phyloP scores from a whole-genome alignment of 768 basidiomycete genomes.

The Tulasnella sp. region DNA sequence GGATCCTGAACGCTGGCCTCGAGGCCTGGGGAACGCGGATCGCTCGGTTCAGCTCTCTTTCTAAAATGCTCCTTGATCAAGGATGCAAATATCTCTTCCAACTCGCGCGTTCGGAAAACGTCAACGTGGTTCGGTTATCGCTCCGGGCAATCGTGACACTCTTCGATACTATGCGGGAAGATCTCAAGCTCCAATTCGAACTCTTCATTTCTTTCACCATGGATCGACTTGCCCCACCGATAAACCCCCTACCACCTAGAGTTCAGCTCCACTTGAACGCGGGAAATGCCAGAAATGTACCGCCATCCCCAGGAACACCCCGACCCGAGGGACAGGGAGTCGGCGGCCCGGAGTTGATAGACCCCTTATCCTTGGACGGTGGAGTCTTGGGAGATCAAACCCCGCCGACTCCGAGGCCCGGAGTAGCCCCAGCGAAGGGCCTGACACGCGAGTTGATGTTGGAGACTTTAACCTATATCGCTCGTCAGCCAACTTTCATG shows the following conservation, averaged over 20 bases:
- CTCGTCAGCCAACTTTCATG: conserved; percentile 81
- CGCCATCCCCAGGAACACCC: conserved; percentile 7
- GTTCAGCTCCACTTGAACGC: conserved; percentile 18
- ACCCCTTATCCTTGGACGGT: not conserved
- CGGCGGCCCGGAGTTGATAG: not conserved
- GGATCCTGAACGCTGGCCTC: conserved; percentile 77
- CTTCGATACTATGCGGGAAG: conserved; percentile 71
- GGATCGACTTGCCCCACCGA: conserved; percentile 67
- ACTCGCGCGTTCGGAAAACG: conserved; percentile 83
- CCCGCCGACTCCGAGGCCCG: conserved; percentile 34
- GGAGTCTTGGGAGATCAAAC: conserved; percentile 10
- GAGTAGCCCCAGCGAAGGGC: conserved; percentile 66
- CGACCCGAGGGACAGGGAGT: not conserved
- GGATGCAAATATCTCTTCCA: conserved; percentile 97
- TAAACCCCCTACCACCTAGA: conserved; percentile 20
- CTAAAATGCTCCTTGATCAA: conserved; percentile 67
- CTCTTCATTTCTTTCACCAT: conserved; percentile 90
- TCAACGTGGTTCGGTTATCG: conserved; percentile 62
- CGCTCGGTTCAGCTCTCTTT: conserved; percentile 64
- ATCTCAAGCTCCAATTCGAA: conserved; percentile 91
- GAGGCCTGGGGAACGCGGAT: conserved; percentile 72
- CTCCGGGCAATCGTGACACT: conserved; percentile 81
- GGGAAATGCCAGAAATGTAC: not conserved
- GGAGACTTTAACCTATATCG: conserved; percentile 73
- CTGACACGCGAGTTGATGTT: conserved; percentile 84